These are phyloP conservation scores for Phytophthora boehmeriae DNA, from an alignment of 352 stramenopile genomes.

Conservation along the genomic window DNA sequence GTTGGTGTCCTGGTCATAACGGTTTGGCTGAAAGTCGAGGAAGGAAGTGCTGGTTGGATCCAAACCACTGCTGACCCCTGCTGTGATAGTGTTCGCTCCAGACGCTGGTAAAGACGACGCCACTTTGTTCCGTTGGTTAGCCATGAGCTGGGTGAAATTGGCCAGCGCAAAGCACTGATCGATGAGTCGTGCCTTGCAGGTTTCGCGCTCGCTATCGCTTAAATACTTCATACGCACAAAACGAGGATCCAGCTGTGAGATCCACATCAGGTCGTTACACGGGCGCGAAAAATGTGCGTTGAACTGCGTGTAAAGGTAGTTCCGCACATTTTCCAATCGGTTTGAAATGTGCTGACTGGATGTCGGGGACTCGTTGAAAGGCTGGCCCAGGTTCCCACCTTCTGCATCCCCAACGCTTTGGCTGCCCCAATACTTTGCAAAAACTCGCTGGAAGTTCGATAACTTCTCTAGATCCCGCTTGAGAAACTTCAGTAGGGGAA, in stretches of 20 bases:
- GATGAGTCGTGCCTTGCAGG: conserved; percentile 43
- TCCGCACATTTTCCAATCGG: conserved; percentile 38
- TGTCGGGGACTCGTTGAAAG: conserved; percentile 13
- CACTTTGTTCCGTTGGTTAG: conserved; percentile 38
- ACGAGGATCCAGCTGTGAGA: conserved; percentile 54
- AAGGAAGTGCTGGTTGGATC: conserved; percentile 36
- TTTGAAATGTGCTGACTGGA: conserved; percentile 35
- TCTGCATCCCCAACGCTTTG: conserved; percentile 1
- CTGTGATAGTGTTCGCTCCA: background rate
- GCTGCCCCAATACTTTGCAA: conserved; percentile 27
- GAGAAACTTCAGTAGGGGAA: conserved; percentile 49
- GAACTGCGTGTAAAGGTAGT: conserved; percentile 46
- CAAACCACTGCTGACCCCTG: conserved; percentile 10
- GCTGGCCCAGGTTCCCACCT: background rate
- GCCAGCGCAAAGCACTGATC: conserved; percentile 47
- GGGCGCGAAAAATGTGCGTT: conserved; percentile 40
- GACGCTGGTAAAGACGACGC: conserved; percentile 4
- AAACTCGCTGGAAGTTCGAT: conserved; percentile 50
- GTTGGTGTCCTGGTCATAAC: conserved; percentile 54
- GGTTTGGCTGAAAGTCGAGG: conserved; percentile 44
- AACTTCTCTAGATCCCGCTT: conserved; percentile 54
- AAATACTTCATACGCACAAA: conserved; percentile 60
- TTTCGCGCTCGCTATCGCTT: conserved; percentile 46
- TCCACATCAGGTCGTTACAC: conserved; percentile 50
- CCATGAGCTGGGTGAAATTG: conserved; percentile 44